phyloP scores from a whole-genome alignment of 768 basidiomycete species.

The Lactarius sp. region DNA sequence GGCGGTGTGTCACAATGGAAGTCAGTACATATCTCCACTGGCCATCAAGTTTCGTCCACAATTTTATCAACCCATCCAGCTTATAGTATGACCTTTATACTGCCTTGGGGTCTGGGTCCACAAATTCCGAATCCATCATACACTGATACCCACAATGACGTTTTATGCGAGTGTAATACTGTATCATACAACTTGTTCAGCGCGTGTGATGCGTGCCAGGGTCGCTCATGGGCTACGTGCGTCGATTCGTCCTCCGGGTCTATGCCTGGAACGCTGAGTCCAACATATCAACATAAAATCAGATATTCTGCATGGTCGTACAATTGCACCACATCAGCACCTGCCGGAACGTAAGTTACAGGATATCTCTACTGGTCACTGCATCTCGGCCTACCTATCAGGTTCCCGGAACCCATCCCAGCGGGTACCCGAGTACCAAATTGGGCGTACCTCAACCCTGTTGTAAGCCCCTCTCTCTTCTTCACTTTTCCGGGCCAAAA shows the following conservation, averaged over 20 bases:
- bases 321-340: constrained; percentile 5
- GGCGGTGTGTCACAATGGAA: constrained; percentile 2
- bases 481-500: background rate
- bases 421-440: constrained; percentile 40
- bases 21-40: constrained; percentile 2
- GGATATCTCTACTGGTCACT: background rate
- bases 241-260: background rate
- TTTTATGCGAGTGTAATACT: constrained; percentile 28
- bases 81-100: background rate
- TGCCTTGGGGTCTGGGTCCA: no score
- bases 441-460: constrained; percentile 46
- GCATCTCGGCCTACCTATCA: background rate
- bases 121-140: no score
- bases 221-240: constrained; percentile 9
- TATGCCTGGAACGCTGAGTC: background rate
- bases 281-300: constrained; percentile 1
- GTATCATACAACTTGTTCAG: constrained; percentile 29
- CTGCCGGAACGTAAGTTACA: constrained; percentile 12
- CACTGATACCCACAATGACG: constrained; percentile 8
- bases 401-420: constrained; percentile 34
- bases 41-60: background rate
- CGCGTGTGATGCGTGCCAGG: constrained; percentile 31
- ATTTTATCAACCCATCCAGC: background rate
- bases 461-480: constrained; percentile 28
- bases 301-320: constrained; percentile 18